Evolutionary conservation across 352 stramenopile species (phyloP).

Genomic region (Thalassiosira hispida): DNA sequence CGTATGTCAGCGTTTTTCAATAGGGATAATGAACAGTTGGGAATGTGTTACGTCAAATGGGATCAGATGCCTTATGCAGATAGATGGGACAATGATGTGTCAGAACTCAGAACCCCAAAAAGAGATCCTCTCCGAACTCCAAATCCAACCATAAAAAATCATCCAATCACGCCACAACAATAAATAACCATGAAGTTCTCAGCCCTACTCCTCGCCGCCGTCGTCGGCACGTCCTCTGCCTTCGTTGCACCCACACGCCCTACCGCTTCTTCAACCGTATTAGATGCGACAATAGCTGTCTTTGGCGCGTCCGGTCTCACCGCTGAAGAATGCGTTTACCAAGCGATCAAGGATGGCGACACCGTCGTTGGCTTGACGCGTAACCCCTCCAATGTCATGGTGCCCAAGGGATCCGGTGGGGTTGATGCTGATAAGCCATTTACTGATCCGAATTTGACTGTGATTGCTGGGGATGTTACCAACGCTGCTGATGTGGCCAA

Average conservation of each 20-base stretch:
- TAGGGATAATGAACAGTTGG: not conserved
- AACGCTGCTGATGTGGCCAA: constrained; percentile 85
- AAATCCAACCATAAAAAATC: no score
- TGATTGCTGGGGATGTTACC: constrained; percentile 84
- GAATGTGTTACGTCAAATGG: not conserved
- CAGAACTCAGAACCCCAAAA: no score
- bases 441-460: constrained; percentile 79
- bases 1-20: not conserved
- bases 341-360: constrained; percentile 85
- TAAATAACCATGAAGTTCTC: constrained; percentile 29
- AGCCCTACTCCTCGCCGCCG: constrained; percentile 7
- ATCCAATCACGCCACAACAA: not conserved
- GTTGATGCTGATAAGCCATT: constrained; percentile 79
- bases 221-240: constrained; percentile 28
- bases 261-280: not conserved
- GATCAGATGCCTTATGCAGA: no score
- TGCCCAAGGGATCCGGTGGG: constrained; percentile 81
- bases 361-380: constrained; percentile 85
- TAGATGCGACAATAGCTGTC: constrained; percentile 80
- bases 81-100: no score
- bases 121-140: no score
- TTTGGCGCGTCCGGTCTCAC: constrained; percentile 88
- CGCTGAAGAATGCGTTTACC: constrained; percentile 86
- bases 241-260: constrained; percentile 14
- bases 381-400: constrained; percentile 84